phyloP scores from a whole-genome alignment of 2,329 filamentous ascomycete genomes.

The Cytospora leucostoma region DNA sequence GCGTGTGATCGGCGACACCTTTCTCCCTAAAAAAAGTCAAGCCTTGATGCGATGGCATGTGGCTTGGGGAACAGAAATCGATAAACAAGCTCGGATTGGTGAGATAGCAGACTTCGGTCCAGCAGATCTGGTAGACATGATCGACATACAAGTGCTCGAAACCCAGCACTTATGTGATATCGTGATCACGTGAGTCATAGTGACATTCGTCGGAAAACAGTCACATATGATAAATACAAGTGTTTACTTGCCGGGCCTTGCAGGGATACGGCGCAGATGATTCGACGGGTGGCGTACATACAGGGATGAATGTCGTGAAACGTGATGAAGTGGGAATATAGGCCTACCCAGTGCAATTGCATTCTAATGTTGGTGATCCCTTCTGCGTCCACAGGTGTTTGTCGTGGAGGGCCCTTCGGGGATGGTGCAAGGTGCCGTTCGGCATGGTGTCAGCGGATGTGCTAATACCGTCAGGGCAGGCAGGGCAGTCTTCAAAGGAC shows the following conservation, averaged over 20 bases:
- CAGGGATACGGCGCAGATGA: slow-evolving; percentile 38
- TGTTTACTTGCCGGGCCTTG: slow-evolving; percentile 33
- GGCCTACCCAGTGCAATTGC: too few species aligned
- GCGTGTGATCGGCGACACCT: slow-evolving; percentile 48
- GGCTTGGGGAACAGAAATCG: slow-evolving; percentile 8
- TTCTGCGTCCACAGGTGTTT: too few species aligned
- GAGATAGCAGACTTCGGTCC: slow-evolving; percentile 57
- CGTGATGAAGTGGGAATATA: slow-evolving; percentile 21
- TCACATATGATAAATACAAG: not conserved
- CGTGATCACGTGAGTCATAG: not conserved
- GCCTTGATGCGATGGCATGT: slow-evolving; percentile 32
- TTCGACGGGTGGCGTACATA: slow-evolving; percentile 35
- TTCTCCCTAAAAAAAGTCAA: slow-evolving; percentile 58
- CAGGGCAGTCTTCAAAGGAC: too few species aligned
- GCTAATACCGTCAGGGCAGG: too few species aligned
- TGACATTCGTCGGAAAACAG: not conserved
- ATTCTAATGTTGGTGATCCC: too few species aligned
- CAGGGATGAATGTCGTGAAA: slow-evolving; percentile 45
- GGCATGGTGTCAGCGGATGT: too few species aligned
- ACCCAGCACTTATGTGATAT: slow-evolving; percentile 41
- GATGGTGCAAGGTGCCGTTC: too few species aligned
- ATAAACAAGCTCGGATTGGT: slow-evolving; percentile 44
- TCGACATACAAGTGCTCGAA: slow-evolving; percentile 38
- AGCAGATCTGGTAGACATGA: slow-evolving; percentile 41
- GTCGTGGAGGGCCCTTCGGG: too few species aligned